These are phyloP conservation scores for Chaetoceros tenuissimus DNA, from an alignment of 108 stramenopile genomes.

Conservation along the genomic window DNA sequence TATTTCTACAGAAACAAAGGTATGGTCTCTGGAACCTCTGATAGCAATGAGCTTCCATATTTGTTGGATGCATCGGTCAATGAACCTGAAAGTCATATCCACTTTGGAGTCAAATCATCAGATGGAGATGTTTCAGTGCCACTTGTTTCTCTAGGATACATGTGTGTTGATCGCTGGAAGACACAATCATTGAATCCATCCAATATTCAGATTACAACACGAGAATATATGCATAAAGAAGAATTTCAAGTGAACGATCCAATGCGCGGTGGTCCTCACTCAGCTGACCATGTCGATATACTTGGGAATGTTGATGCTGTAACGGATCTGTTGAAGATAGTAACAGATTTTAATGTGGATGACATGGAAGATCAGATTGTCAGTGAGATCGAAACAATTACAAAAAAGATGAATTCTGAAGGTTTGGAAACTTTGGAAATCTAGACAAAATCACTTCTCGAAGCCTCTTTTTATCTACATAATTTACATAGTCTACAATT, in stretches of 20 bases:
- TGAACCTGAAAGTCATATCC: slow-evolving; percentile 32
- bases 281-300: slow-evolving; percentile 83
- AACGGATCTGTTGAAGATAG: slow-evolving; percentile 65
- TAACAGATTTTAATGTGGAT: slow-evolving; percentile 47
- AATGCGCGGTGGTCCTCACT: slow-evolving; percentile 60
- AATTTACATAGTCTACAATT: too few relatives aligned
- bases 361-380: slow-evolving; percentile 28
- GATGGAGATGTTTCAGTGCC: slow-evolving; percentile 86
- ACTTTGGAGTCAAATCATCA: slow-evolving; percentile 45
- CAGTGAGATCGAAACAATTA: slow-evolving; percentile 34
- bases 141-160: slow-evolving; percentile 74
- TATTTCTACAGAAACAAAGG: slow-evolving; percentile 58
- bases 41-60: slow-evolving; percentile 36
- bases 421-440: too few relatives aligned
- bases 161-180: slow-evolving; percentile 69
- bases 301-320: slow-evolving; percentile 74
- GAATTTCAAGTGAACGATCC: slow-evolving; percentile 56
- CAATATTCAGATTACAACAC: slow-evolving; percentile 39
- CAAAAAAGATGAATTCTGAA: slow-evolving; percentile 18
- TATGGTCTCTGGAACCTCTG: slow-evolving; percentile 7
- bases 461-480: too few relatives aligned
- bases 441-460: too few relatives aligned
- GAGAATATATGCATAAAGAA: slow-evolving; percentile 55
- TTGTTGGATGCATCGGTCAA: slow-evolving; percentile 52
- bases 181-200: slow-evolving; percentile 63